Percentiles rank a stretch among this genome's conserved stretches.
Conservation (phyloP, 129 eudicot genomes). For the Apium graveolens region DNA sequence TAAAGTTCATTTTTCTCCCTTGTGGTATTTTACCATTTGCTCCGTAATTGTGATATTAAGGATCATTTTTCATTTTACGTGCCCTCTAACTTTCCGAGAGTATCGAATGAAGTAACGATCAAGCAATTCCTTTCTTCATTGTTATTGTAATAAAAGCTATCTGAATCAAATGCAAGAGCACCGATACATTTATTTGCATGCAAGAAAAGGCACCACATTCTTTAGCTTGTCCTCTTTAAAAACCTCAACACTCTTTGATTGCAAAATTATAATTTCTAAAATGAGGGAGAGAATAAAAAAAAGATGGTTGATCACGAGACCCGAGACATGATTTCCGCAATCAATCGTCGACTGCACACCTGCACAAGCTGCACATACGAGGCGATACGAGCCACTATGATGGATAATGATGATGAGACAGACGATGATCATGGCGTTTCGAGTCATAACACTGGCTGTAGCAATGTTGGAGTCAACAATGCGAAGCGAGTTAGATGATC, state of each 20-base stretch:
- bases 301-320: constrained; percentile 44
- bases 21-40: too few species aligned
- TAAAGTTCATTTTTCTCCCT: too few species aligned
- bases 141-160: neutral
- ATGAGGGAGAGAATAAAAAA: constrained; percentile 28
- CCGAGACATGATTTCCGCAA: constrained; percentile 44
- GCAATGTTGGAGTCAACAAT: constrained; percentile 76
- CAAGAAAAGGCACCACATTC: constrained; percentile 2
- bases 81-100: too few species aligned
- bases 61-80: too few species aligned
- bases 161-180: neutral
- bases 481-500: constrained; percentile 34
- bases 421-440: constrained; percentile 30
- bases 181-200: neutral
- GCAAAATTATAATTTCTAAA: neutral
- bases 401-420: constrained; percentile 18
- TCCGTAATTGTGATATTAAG: too few species aligned
- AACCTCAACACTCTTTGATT: neutral
- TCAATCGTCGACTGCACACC: constrained; percentile 49
- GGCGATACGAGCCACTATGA: constrained; percentile 24
- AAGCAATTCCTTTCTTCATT: constrained; percentile 8
- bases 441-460: constrained; percentile 68
- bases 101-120: constrained; percentile 2
- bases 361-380: constrained; percentile 17
- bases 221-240: neutral